These are phyloP conservation scores for Udeniomyces megalosporus DNA, from an alignment of 768 basidiomycete genomes.

Conservation along the genomic window DNA sequence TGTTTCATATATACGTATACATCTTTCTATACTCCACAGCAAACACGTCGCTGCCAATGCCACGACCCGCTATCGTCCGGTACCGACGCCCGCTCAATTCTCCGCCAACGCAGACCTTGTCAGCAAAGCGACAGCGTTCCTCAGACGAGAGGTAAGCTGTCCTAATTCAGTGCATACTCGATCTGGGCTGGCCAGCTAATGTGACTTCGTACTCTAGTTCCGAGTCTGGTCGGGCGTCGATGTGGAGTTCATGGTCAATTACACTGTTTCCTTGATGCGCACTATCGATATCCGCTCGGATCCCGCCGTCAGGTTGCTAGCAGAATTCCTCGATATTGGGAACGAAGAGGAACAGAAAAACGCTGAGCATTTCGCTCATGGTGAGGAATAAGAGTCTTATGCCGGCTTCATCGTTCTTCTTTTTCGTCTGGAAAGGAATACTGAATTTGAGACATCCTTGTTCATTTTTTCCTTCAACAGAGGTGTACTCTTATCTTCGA, in stretches of 20 bases:
- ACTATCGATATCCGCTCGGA: conserved; percentile 74
- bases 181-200: no score
- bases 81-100: conserved; percentile 73
- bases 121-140: conserved; percentile 49
- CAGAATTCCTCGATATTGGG: conserved; percentile 77
- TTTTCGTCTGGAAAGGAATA: no score
- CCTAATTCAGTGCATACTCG: no score
- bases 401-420: not conserved
- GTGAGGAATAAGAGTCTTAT: conserved; percentile 33
- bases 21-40: no score
- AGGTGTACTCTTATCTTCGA: conserved; percentile 73
- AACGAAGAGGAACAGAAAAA: conserved; percentile 39
- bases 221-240: conserved; percentile 79
- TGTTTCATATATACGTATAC: no score
- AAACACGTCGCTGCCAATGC: conserved; percentile 84
- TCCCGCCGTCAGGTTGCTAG: conserved; percentile 54
- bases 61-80: conserved; percentile 73
- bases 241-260: conserved; percentile 83
- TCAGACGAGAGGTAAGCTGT: no score
- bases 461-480: conserved; percentile 31
- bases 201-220: conserved; percentile 70
- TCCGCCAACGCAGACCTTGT: conserved; percentile 43
- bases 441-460: no score
- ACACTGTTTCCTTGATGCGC: conserved; percentile 79
- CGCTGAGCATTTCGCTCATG: conserved; percentile 89